Evolutionary conservation across 805 yeast species (phyloP).

Genomic region (Candida awuae): DNA sequence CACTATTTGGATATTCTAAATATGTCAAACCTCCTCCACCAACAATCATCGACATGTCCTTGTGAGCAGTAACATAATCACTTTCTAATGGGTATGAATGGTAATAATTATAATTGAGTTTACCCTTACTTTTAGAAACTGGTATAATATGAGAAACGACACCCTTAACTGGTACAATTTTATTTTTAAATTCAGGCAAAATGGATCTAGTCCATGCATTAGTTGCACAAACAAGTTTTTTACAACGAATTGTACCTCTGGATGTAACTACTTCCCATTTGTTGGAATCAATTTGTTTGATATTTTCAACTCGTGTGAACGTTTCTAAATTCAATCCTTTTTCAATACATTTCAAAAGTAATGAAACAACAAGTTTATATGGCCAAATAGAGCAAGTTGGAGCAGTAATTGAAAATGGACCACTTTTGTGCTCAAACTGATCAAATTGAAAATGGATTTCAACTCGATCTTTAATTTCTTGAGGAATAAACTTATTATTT

Average conservation of each 20-base stretch:
- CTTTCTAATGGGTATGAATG: slow-evolving; percentile 17
- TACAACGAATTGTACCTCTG: slow-evolving; percentile 18
- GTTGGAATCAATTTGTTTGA: slow-evolving; percentile 17
- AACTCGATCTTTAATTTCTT: slow-evolving; percentile 22
- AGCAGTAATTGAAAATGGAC: slow-evolving; percentile 27
- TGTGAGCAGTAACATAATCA: slow-evolving; percentile 27
- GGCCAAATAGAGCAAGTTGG: slow-evolving; percentile 42
- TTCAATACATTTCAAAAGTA: slow-evolving; percentile 28
- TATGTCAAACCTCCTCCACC: slow-evolving; percentile 27
- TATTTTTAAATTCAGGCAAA: slow-evolving; percentile 19
- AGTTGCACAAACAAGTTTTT: slow-evolving; percentile 30
- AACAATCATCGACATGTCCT: slow-evolving; percentile 30
- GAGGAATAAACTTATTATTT: slow-evolving; percentile 25
- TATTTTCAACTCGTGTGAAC: slow-evolving; percentile 29
- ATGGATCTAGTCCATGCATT: slow-evolving; percentile 25
- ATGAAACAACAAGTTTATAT: slow-evolving; percentile 32
- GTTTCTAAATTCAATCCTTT: slow-evolving; percentile 35
- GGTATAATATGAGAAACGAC: slow-evolving; percentile 25
- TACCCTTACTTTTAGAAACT: background rate
- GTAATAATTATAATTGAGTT: slow-evolving; percentile 14
- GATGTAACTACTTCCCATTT: slow-evolving; percentile 25
- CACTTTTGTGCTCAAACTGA: slow-evolving; percentile 26
- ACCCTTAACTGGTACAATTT: slow-evolving; percentile 31
- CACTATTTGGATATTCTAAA: slow-evolving; percentile 11
- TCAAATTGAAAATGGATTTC: slow-evolving; percentile 28